Evolutionary conservation across 345 rosid genomes (phyloP), one percentile per base, ranked within the genome.

Genomic region (Turritis glabra): DNA sequence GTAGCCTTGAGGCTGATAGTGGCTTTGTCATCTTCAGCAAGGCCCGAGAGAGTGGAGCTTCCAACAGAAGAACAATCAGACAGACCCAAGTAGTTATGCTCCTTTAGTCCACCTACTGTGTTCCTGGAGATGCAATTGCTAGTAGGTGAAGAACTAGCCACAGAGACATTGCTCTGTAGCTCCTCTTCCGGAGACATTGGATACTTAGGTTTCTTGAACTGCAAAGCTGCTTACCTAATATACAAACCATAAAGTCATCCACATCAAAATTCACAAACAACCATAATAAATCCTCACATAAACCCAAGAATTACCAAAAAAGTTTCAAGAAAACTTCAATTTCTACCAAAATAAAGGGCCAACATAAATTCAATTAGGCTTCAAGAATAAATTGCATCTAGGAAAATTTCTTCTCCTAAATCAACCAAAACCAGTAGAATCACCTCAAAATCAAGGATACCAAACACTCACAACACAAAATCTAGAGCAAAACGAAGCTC

Each of bases 1-100:
- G 96, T 88, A 18, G 97, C 97, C 82, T 88, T 90, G 64, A 93
- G 64, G 76, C 92, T 88, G 58, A 89, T 81, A 68, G 77, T 84
- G 61, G 57, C 85, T 83, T 84, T 88, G 50, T 72, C 82, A 55
- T 79, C 88, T 27, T 79, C 89, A 0, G 72, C 73, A 62, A 82
- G 77, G 64, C 81, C 80, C 0, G 88, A 85, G 57, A 85, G 89
- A 22, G 79, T 83, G 7, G 88, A 91, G 69, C 94, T 89, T 67
- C 87, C 96, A 64, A 85, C 93, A 6, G 94, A 89, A 51, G 98
- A 91, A 80, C 88, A 89, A 59, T 91, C 96, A 15, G 97, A 88
- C 14, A 89, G 77, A 3, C 97, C 91, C 32, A 91, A 81, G 77
- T 93, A 93, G 81, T 89, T 91, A 12, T 86, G 87, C 55, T 89